Evolutionary conservation across 345 rosid species (phyloP).

Genomic region (Stellera chamaejasme): DNA sequence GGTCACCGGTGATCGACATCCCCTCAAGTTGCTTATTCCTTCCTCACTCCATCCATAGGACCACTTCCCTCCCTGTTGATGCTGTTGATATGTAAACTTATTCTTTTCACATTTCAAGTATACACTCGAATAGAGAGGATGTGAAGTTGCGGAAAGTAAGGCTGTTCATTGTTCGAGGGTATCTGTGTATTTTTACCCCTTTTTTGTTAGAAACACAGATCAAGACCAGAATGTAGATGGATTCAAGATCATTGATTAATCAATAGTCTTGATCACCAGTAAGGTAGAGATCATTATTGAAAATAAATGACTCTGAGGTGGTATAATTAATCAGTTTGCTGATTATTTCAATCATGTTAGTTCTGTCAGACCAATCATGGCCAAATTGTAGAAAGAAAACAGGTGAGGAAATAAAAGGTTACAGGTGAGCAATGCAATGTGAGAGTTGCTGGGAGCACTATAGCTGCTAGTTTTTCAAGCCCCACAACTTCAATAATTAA

Average conservation of each 20-base stretch:
- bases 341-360: background rate
- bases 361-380: slow-evolving; percentile 16
- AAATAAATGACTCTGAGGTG: too few species aligned
- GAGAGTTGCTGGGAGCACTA: background rate
- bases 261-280: too few species aligned
- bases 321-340: too few species aligned
- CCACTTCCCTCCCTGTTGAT: slow-evolving; percentile 68
- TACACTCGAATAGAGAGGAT: slow-evolving; percentile 20
- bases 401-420: background rate
- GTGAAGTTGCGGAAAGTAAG: slow-evolving; percentile 15
- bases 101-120: slow-evolving; percentile 20
- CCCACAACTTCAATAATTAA: slow-evolving; percentile 10
- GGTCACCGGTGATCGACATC: slow-evolving; percentile 11
- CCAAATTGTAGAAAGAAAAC: background rate
- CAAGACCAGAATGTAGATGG: background rate
- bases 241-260: too few species aligned
- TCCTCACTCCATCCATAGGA: slow-evolving; percentile 47
- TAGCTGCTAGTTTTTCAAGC: background rate
- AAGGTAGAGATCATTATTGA: too few species aligned
- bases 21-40: slow-evolving; percentile 30
- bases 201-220: background rate
- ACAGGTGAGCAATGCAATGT: slow-evolving; percentile 9
- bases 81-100: slow-evolving; percentile 38
- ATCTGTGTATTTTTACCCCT: background rate
- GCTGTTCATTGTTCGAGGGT: slow-evolving; percentile 8